Evolutionary conservation across 176 grass and related monocot genomes (phyloP), one percentile per base, ranked within the genome.

Genomic region (Triticum monococcum): DNA sequence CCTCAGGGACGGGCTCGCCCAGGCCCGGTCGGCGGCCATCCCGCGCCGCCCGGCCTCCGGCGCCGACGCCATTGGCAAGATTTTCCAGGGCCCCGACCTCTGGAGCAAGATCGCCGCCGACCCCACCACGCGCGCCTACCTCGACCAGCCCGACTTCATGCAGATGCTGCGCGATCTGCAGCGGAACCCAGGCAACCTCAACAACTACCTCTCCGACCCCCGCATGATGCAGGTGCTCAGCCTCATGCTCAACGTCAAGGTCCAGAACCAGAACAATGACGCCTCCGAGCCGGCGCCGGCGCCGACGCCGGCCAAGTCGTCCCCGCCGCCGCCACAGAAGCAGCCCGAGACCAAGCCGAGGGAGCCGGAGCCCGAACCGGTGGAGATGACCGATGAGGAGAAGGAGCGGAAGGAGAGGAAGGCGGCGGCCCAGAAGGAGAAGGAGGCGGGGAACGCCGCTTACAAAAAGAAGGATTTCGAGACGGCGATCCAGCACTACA

Each of bases 381-480:
- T 93, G 94, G 92, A 97, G 48, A 86, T 97, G 48, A 38, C 61
- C 1, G 89, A 79, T 1, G 89, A 91, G 41, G 90, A 87, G 33
- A 96, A 91, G 85, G 87, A 84, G 38, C 52, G 70, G 12, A 99
- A 88, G 85, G 83, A 91, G 43, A 97, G n/a, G 77, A 99, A 96
- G 85, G 85, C 85, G 5, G 77, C 90, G 84, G 94, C 97, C 11
- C 92, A 89, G 85, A 96, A 90, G 79, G 90, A 93, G 85, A 99
- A 99, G 85, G 97, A 93, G 48, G 79, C 81, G 1, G 97, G 97
- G 5, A 99, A 99, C 90, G 85, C 92, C 20, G 97, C 97, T 64
- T 99, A 99, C 85, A 99, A 97, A 76, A 99, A 97, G 73, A 99
- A 99, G 80, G 94, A 99, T 82, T 99, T 99, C 6, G 90, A 97